Base-by-base conservation (phyloP, 768 basidiomycete genomes). In the Podaxis sp. region DNA sequence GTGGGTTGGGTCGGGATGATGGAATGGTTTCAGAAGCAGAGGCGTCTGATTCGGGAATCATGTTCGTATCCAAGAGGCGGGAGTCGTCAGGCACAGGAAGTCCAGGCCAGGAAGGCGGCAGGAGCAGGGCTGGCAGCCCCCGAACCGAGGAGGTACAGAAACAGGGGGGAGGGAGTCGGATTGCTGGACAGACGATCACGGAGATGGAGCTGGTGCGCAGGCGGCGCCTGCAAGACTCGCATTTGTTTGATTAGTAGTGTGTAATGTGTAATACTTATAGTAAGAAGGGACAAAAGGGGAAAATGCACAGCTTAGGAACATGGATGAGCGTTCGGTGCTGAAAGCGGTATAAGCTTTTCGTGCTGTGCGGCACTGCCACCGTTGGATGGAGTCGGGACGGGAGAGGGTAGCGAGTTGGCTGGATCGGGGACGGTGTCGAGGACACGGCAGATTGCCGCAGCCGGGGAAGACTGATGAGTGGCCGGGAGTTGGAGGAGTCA, bases 141-240 rank as follows among this genome's bases (percentile, higher is more conserved):
- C 67, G 66, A 51, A 52, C 64, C 11, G 70, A 69, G n/a, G 73
- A 72, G 65, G 48, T 64, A 64, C 65, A 74, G 30, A 74, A 75
- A 66, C 68, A 73, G 49, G 24, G 8, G 7, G 50, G 26, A 28
- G 49, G n/a, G 11, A 62, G 60, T 37, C 73, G 84, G 67, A 67
- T 81, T 74, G 75, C 82, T 13, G 88, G 89, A 17, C 86, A 88
- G 65, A 87, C 85, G 46, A 92, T 91, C 61, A 82, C 84, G n/a
- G 91, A 93, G 74, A 82, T 78, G 20, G 91, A 92, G 73, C 73
- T 94, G 72, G 88, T 95, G 81, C 77, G 87, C 68, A 81, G 94
- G 67, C 83, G 90, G 57, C 84, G 93, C 68, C 72, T 95, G 71
- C 77, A 95, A 58, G 89, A 91, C 66, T 82, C 87, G 56, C 88